Evolutionary conservation across 495 filamentous ascomycete genomes (phyloP), one percentile per base, ranked within the genome.

Genomic region (Aspergillus steynii): DNA sequence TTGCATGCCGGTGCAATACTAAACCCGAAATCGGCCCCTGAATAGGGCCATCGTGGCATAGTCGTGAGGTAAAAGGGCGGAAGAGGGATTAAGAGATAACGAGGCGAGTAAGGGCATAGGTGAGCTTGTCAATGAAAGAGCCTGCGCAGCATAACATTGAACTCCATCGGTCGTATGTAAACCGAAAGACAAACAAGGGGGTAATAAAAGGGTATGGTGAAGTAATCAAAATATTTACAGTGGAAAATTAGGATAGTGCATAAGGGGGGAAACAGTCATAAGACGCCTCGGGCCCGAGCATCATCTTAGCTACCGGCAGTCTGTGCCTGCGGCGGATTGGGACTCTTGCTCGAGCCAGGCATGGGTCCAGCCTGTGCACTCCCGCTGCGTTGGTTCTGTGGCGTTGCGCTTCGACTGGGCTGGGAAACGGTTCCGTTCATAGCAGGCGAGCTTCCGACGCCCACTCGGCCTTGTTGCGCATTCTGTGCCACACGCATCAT

Each of bases 401-500:
- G 81, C 2, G 82, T 84, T 27, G 67, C 80, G 62, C 80, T 80
- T 31, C 81, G 74, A 55, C 78, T 82, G 9, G 70, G 59, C 53
- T 77, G 77, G 51, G 73, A 57, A 45, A 72, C 71, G 27, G 69
- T 67, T 20, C 76, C 78, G 59, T 77, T 78, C 67, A 80, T 69
- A 27, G 70, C 73, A 9, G 74, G 76, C 12, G 77, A 78, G 62
- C 71, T 78, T 52, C 69, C 71, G 31, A 72, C 66, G 42, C 68
- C 72, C 6, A 71, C 76, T 20, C 78, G 74, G 53, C 73, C 80
- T 50, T 77, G 79, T 62, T 77, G 80, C 31, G 71, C 67, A 31
- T 69, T 61, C 63, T 92, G 89, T 60, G 90, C 88, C 29, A 86
- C 85, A 51, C 90, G 82, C 68, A 92, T 84, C 66, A 90, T 85